Conservation (phyloP, 306 rosid species). For the Spatholobus suberectus region DNA sequence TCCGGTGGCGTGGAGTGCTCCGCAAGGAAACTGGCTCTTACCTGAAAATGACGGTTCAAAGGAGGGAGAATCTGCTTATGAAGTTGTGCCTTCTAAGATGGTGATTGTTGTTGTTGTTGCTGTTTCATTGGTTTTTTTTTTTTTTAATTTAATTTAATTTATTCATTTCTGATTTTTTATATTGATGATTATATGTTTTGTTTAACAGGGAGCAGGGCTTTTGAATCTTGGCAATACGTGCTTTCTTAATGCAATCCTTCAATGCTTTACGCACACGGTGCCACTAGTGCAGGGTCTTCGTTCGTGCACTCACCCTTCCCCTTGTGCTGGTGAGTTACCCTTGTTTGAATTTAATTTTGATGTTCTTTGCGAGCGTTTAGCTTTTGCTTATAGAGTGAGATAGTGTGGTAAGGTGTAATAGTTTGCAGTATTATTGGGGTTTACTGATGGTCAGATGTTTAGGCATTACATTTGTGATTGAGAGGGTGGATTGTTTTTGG, state of each 20-base stretch:
- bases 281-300: conserved; percentile 71
- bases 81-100: conserved; percentile 46
- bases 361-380: not conserved
- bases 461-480: not conserved
- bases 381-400: not conserved
- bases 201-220: conserved; percentile 85
- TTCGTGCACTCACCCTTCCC: conserved; percentile 47
- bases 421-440: not conserved
- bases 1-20: not conserved
- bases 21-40: not conserved
- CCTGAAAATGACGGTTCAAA: not conserved
- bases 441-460: not conserved
- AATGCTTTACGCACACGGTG: conserved; percentile 91
- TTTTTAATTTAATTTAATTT: not conserved
- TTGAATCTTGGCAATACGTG: conserved; percentile 85
- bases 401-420: no score
- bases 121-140: not conserved
- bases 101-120: conserved; percentile 31
- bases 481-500: not conserved
- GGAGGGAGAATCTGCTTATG: not conserved
- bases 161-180: no score
- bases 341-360: not conserved
- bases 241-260: conserved; percentile 79
- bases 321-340: conserved; percentile 55
- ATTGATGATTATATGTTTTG: conserved; percentile 11